These are phyloP conservation scores for Knufia petricola DNA, from an alignment of 2,329 filamentous ascomycete genomes.

Conservation along the genomic window DNA sequence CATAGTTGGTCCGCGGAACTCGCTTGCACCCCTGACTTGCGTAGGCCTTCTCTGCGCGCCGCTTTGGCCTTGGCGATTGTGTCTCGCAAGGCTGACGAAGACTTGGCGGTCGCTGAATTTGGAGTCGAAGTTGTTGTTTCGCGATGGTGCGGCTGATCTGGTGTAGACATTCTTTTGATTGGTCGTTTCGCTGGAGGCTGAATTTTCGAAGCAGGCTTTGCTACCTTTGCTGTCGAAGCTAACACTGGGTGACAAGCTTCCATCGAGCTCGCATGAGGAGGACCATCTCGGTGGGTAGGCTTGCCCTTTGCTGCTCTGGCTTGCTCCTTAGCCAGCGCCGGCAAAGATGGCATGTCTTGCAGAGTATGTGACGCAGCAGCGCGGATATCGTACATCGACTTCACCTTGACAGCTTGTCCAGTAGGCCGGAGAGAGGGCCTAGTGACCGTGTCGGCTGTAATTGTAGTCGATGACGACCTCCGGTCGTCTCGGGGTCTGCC, in stretches of 20 bases:
- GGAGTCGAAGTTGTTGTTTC: no score
- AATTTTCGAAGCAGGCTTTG: neutral
- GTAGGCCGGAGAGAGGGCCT: neutral
- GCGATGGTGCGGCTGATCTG: neutral
- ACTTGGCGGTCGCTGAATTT: conserved; percentile 46
- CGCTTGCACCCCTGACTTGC: conserved; percentile 8
- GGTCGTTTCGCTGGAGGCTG: neutral
- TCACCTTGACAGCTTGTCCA: neutral
- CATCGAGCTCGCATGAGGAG: conserved; percentile 7
- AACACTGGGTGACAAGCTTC: conserved; percentile 12
- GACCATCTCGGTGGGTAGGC: neutral
- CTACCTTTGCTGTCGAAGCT: conserved; percentile 4
- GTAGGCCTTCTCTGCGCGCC: conserved; percentile 26
- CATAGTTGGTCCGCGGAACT: no score
- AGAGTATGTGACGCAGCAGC: conserved; percentile 6
- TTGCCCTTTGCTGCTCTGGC: neutral
- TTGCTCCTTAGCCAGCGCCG: conserved; percentile 15
- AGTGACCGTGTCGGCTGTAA: neutral
- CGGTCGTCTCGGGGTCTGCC: conserved; percentile 7
- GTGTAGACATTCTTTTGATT: neutral
- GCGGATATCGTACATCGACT: conserved; percentile 9
- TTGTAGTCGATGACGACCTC: conserved; percentile 2
- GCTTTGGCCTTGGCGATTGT: conserved; percentile 87
- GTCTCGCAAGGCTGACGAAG: conserved; percentile 71
- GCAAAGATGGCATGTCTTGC: conserved; percentile 11